phyloP scores from a whole-genome alignment of 1,139 yeast species.

The Yamadazyma pseudoaaseri region DNA sequence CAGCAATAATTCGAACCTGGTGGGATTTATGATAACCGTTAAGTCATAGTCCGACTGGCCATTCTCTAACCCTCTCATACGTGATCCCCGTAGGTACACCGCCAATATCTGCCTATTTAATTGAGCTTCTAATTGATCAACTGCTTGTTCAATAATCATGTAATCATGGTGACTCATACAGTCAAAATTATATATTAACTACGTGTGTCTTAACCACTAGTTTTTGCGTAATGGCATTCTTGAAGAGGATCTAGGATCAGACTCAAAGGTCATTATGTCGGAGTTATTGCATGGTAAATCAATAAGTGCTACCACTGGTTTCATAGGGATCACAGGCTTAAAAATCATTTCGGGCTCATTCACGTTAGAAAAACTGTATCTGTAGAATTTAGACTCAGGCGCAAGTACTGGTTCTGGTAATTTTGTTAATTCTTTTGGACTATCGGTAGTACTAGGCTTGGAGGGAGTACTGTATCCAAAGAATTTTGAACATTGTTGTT shows the following conservation, averaged over 20 bases:
- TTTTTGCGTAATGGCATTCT: background rate
- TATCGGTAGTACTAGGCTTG: background rate
- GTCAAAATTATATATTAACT: background rate
- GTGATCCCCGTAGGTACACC: background rate
- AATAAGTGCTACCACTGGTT: background rate
- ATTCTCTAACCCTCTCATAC: background rate
- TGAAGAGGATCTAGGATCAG: background rate
- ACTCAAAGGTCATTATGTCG: background rate
- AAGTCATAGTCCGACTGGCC: background rate
- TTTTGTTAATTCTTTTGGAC: background rate
- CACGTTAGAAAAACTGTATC: background rate
- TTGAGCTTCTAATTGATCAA: background rate
- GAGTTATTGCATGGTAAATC: slow-evolving; percentile 1
- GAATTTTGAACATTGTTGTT: background rate
- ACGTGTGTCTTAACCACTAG: background rate
- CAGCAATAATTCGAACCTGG: background rate
- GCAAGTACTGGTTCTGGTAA: background rate
- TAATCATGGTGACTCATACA: background rate
- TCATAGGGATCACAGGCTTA: background rate
- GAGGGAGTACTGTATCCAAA: background rate
- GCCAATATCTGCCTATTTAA: background rate
- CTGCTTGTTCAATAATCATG: background rate
- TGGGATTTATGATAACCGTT: background rate
- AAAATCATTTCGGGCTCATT: background rate
- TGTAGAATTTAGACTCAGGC: background rate